Percentiles rank a stretch among this genome's conserved stretches.
Conservation (phyloP, 1,284 basidiomycete species). For the Mycena sp. region DNA sequence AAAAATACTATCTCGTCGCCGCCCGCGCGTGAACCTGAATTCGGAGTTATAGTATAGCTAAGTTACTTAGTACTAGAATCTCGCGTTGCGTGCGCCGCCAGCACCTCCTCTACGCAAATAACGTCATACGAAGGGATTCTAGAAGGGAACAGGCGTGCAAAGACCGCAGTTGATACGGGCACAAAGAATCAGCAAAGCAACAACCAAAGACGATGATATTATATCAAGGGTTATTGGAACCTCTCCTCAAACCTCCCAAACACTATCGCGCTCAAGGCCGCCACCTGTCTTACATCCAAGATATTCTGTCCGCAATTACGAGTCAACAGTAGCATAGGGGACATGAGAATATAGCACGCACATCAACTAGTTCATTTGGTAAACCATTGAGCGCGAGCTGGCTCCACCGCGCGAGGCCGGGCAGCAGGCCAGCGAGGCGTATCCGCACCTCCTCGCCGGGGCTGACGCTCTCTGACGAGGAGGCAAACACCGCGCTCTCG, state of each 20-base stretch:
- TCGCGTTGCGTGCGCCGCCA: too few relatives aligned
- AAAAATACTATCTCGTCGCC: too few relatives aligned
- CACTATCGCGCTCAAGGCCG: conserved; percentile 27
- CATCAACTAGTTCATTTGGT: conserved; percentile 88
- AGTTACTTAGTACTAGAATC: too few relatives aligned
- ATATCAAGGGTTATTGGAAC: conserved; percentile 16
- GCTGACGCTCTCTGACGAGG: conserved; percentile 38
- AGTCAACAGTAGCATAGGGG: neutral
- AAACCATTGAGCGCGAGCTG: conserved; percentile 73
- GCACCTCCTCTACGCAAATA: too few relatives aligned
- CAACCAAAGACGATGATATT: neutral
- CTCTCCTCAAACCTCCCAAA: conserved; percentile 30
- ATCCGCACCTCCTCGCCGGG: conserved; percentile 58
- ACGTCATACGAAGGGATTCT: too few relatives aligned
- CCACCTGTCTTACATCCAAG: conserved; percentile 27
- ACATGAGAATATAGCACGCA: conserved; percentile 49
- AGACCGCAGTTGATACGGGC: too few relatives aligned
- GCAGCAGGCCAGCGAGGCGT: conserved; percentile 79
- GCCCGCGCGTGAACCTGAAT: too few relatives aligned
- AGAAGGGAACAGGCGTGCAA: too few relatives aligned
- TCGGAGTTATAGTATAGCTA: too few relatives aligned
- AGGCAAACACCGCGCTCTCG: conserved; percentile 45
- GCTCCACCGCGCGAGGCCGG: conserved; percentile 82
- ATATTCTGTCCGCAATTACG: conserved; percentile 24
- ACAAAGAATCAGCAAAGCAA: neutral